These are phyloP conservation scores for Trichosanthes truncata DNA, from an alignment of 306 rosid genomes.

Conservation along the genomic window DNA sequence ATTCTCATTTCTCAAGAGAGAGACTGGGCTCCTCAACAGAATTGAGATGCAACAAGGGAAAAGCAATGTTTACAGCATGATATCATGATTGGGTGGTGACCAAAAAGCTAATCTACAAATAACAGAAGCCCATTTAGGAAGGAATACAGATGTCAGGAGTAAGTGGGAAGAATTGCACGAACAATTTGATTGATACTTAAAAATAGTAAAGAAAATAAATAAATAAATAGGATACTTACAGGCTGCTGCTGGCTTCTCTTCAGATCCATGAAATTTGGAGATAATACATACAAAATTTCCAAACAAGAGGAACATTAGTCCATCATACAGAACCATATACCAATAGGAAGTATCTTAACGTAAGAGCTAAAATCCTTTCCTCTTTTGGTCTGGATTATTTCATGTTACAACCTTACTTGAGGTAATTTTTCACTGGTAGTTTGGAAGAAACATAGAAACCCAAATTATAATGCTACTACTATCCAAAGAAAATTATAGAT, in stretches of 20 bases:
- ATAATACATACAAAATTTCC: slow-evolving; percentile 20
- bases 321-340: slow-evolving; percentile 7
- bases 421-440: not conserved
- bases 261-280: slow-evolving; percentile 37
- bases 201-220: not conserved
- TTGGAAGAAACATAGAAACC: not conserved
- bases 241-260: slow-evolving; percentile 95
- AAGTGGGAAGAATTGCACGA: not conserved
- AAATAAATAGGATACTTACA: slow-evolving; percentile 39
- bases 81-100: not conserved
- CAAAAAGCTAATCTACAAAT: not conserved
- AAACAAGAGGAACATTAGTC: slow-evolving; percentile 25
- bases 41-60: not conserved
- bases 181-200: not conserved
- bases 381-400: not conserved
- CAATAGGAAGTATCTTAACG: not conserved
- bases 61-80: not conserved
- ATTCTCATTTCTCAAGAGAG: not conserved
- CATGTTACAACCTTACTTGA: not conserved
- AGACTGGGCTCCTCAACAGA: not conserved
- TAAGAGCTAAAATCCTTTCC: not conserved
- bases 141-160: not conserved
- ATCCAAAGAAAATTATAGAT: not conserved
- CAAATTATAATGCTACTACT: not conserved
- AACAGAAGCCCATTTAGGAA: not conserved